Conservation (phyloP, 768 basidiomycete species). For the Roridomyces roridus region DNA sequence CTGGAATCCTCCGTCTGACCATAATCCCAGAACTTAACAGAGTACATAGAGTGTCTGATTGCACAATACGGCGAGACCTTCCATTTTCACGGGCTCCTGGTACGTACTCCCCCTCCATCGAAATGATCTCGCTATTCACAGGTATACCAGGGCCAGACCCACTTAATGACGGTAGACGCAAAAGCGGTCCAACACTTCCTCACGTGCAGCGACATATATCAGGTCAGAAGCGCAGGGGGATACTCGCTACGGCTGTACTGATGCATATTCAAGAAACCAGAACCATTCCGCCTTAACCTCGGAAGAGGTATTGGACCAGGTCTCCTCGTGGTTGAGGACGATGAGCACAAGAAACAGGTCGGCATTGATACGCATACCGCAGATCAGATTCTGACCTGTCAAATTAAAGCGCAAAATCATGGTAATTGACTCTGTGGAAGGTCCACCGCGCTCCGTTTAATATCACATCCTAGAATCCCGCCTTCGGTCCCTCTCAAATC, state of each 20-base stretch:
- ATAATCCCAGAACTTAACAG: too few species aligned
- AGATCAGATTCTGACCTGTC: neutral
- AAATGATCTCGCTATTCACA: too few species aligned
- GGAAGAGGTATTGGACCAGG: slow-evolving; percentile 32
- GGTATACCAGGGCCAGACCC: too few species aligned
- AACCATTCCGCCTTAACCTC: neutral
- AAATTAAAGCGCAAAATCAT: slow-evolving; percentile 32
- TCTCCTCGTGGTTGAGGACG: slow-evolving; percentile 36
- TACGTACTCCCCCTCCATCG: too few species aligned
- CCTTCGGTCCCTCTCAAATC: slow-evolving; percentile 53
- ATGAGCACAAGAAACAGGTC: slow-evolving; percentile 29
- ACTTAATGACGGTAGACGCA: slow-evolving; percentile 4
- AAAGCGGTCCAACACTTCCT: slow-evolving; percentile 18
- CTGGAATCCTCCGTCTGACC: too few species aligned
- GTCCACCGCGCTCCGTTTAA: neutral
- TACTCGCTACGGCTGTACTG: too few species aligned
- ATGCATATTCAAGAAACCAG: neutral
- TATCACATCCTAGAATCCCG: slow-evolving; percentile 43
- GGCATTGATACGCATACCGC: neutral
- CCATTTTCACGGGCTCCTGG: too few species aligned
- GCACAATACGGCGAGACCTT: too few species aligned
- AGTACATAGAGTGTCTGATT: too few species aligned
- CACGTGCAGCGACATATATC: slow-evolving; percentile 5
- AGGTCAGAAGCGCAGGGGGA: too few species aligned
- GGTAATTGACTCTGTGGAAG: slow-evolving; percentile 8